A percentile compares a stretch with the other conserved stretches of the same genome.
Evolutionary conservation across 2,329 filamentous ascomycete genomes (phyloP).

Genomic region (Phoma sp.): DNA sequence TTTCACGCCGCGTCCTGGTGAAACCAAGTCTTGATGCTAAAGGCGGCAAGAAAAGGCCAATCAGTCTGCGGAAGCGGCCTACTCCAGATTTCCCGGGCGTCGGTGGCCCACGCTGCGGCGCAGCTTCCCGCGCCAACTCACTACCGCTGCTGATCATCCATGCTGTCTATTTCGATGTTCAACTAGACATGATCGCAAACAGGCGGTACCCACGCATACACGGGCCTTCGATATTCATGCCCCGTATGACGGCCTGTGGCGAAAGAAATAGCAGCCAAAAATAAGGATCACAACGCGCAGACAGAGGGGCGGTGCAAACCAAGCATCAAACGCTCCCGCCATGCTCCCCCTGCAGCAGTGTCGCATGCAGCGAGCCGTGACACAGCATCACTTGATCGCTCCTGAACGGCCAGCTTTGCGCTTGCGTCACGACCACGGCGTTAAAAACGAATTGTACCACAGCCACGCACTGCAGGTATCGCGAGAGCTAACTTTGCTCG

Average conservation of each 20-base stretch:
- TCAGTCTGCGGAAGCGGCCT: conserved; percentile 8
- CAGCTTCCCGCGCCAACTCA: conserved; percentile 16
- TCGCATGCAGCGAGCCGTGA: conserved; percentile 15
- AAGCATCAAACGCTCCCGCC: conserved; percentile 12
- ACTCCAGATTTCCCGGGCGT: conserved; percentile 8
- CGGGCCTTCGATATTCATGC: conserved; percentile 8
- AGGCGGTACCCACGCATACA: neutral
- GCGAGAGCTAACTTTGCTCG: conserved; percentile 24
- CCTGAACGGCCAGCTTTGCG: conserved; percentile 17
- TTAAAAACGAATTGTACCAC: conserved; percentile 23
- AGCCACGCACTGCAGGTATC: conserved; percentile 4
- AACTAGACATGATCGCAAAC: neutral
- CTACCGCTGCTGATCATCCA: conserved; percentile 22
- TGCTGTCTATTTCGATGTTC: conserved; percentile 13
- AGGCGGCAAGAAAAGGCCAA: conserved; percentile 16
- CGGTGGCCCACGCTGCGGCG: conserved; percentile 25
- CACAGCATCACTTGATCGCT: conserved; percentile 3
- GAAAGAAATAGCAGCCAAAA: conserved; percentile 23
- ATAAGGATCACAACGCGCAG: conserved; percentile 26
- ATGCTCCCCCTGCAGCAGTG: conserved; percentile 13
- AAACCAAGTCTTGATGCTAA: conserved; percentile 13
- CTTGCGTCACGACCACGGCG: conserved; percentile 26
- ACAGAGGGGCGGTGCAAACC: conserved; percentile 19
- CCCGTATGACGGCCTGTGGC: conserved; percentile 11
- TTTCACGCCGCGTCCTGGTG: conserved; percentile 12